Base-by-base conservation (phyloP, 108 stramenopile genomes). In the Chaetoceros tenuissimus region DNA sequence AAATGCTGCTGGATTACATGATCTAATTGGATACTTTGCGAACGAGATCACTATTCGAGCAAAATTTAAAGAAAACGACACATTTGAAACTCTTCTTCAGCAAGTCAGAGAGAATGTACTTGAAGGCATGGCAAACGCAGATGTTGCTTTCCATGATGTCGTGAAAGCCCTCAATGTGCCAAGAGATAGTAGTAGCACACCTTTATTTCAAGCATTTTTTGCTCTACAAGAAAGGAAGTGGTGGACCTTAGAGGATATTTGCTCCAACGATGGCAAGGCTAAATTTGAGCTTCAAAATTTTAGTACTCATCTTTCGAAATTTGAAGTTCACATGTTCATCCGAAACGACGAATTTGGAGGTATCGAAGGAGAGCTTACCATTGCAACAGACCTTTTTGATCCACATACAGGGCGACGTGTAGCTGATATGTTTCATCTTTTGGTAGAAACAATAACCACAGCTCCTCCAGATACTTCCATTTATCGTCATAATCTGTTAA, bases 241-340 rank as follows among this genome's bases (percentile, higher is more conserved):
- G 58, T 48, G 50, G 18, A 59, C 48, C 49, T 48, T 59, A 27
- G 58, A 59, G 10, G 47, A 59, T 2, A 59, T 59, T 28, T 48
- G 48, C 27, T n/a, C 24, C 2, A 27, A 51, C 26, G 58, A 59
- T 20, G 48, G 20, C 28, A 27, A n/a, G 17, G 48, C 50, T 20
- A 48, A 48, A 17, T 59, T 59, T 21, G 27, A 51, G 18, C 48
- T 59, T 48, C 48, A 59, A 49, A 24, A 48, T 3, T 59, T 28
- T 17, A 51, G 27, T 27, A 46, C 48, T 7, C 18, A 59, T 20
- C 48, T 48, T 16, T 59, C 58, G 2, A 59, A 59, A 48, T 59
- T 59, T 27, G 58, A 59, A 59, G 58, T 59, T 28, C 58, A 59
- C 20, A n/a, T 59, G 58, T 48, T 50, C 48, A n/a, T 59, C n/a